phyloP scores from a whole-genome alignment of 768 basidiomycete genomes.

The Xerocomus brunneocitrinus region DNA sequence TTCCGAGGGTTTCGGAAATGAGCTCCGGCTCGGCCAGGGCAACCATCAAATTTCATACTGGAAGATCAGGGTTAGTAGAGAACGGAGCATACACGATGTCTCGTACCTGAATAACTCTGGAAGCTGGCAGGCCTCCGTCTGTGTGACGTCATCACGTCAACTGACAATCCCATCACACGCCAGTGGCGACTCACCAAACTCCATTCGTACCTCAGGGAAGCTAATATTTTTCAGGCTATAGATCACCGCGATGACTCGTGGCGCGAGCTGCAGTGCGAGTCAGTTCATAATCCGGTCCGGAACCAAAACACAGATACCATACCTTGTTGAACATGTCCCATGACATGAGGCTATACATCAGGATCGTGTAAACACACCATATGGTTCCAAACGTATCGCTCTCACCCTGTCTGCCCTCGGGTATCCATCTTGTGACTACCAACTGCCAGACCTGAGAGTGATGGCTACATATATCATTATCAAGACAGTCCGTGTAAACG shows the following conservation, averaged over 20 bases:
- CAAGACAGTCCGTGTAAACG: background rate
- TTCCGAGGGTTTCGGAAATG: background rate
- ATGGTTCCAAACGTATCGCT: background rate
- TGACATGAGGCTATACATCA: constrained; percentile 30
- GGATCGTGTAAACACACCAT: background rate
- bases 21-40: constrained; percentile 10
- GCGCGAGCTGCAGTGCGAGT: constrained; percentile 34
- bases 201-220: constrained; percentile 3
- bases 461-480: constrained; percentile 10
- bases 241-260: constrained; percentile 39
- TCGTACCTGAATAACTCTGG: constrained; percentile 18
- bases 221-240: constrained; percentile 39
- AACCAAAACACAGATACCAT: background rate
- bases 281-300: constrained; percentile 14
- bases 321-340: constrained; percentile 24
- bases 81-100: background rate
- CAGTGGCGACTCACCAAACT: constrained; percentile 8
- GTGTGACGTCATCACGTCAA: background rate
- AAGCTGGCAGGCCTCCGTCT: constrained; percentile 16
- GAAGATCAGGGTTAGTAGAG: background rate
- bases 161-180: background rate
- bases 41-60: constrained; percentile 18
- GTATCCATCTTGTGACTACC: constrained; percentile 9
- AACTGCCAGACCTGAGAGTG: background rate
- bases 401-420: constrained; percentile 22